These are phyloP conservation scores for Lentinula detonsa DNA, from an alignment of 768 basidiomycete species.

Conservation along the genomic window DNA sequence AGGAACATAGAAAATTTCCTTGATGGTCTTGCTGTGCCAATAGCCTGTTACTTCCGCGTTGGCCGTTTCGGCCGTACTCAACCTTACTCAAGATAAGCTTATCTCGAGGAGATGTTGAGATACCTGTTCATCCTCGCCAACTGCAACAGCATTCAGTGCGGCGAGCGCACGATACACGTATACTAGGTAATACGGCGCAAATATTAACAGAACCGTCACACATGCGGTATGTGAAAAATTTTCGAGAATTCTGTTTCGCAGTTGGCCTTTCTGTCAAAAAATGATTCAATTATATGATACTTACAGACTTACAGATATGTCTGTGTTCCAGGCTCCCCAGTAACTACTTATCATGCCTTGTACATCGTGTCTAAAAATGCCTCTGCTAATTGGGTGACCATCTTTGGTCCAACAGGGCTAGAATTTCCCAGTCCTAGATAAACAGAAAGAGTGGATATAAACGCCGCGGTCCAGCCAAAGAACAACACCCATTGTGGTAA, in stretches of 20 bases:
- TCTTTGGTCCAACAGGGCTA: constrained; percentile 72
- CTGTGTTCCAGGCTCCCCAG: not conserved
- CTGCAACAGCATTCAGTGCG: not conserved
- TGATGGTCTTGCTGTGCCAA: not conserved
- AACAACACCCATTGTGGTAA: not conserved
- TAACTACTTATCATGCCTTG: constrained; percentile 48
- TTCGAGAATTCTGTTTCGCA: too few species aligned
- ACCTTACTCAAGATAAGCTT: not conserved
- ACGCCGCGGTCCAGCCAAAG: not conserved
- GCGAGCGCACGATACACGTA: too few species aligned
- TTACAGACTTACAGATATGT: not conserved
- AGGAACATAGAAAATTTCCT: not conserved
- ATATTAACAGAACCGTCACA: too few species aligned
- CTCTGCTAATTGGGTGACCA: constrained; percentile 75
- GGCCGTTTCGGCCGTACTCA: not conserved
- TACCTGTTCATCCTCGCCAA: not conserved
- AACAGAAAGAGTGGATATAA: not conserved
- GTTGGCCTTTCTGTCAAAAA: too few species aligned
- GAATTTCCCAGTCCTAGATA: constrained; percentile 71
- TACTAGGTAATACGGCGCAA: too few species aligned
- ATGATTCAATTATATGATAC: too few species aligned
- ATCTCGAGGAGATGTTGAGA: not conserved
- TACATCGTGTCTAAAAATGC: constrained; percentile 80
- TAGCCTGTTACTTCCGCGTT: not conserved
- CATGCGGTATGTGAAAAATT: too few species aligned